These are phyloP conservation scores for Collybia nuda DNA, from an alignment of 768 basidiomycete species.

Conservation along the genomic window DNA sequence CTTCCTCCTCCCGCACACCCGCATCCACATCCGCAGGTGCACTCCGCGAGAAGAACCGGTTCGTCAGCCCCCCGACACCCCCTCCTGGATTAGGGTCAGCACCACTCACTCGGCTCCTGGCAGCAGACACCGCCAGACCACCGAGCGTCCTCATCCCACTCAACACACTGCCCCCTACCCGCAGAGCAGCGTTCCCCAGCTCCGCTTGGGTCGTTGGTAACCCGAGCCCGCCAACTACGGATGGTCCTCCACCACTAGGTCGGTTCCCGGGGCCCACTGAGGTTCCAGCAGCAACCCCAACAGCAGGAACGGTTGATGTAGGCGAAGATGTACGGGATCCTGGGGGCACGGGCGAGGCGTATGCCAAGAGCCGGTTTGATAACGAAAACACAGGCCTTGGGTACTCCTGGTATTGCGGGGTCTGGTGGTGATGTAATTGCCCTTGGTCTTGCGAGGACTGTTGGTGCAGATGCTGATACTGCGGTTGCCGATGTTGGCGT, in stretches of 20 bases:
- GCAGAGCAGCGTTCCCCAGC: slow-evolving; percentile 52
- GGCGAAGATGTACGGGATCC: slow-evolving; percentile 6
- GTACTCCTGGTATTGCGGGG: slow-evolving; percentile 2
- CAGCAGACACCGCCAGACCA: slow-evolving; percentile 58
- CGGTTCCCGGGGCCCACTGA: no score
- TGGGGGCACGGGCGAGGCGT: slow-evolving; percentile 29
- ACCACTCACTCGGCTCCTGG: slow-evolving; percentile 32
- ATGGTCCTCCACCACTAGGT: no score
- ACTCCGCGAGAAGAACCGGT: slow-evolving; percentile 59
- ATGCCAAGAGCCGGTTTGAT: slow-evolving; percentile 64
- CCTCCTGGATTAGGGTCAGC: slow-evolving; percentile 5
- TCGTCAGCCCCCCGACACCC: slow-evolving; percentile 23
- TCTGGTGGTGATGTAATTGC: background rate
- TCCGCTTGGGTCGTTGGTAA: slow-evolving; percentile 41
- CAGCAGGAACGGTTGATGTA: slow-evolving; percentile 1
- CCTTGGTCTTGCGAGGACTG: background rate
- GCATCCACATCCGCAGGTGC: slow-evolving; percentile 45
- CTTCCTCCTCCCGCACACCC: slow-evolving; percentile 8
- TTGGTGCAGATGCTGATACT: background rate
- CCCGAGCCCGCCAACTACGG: background rate
- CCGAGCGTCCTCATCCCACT: slow-evolving; percentile 65
- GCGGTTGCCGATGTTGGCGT: background rate
- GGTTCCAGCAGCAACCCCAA: no score
- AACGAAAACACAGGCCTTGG: slow-evolving; percentile 59
- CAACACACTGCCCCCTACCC: slow-evolving; percentile 60